phyloP scores from a whole-genome alignment of 164 flowering plant genomes.

The Aristolochia californica region DNA sequence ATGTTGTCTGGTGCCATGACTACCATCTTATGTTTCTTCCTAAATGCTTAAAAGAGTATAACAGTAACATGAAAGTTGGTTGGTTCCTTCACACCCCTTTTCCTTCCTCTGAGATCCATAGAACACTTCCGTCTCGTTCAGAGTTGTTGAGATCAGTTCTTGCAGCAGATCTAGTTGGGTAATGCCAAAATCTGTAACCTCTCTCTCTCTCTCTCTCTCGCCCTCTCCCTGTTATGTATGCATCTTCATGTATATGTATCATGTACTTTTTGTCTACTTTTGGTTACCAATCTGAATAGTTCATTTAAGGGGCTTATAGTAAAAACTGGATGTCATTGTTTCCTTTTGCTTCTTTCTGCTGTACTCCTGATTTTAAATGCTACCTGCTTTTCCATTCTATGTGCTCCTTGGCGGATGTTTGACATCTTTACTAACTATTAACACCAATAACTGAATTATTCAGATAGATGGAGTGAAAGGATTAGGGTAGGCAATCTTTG shows the following conservation, averaged over 20 bases:
- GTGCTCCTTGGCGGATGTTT: too few species aligned
- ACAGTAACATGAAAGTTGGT: slow-evolving; percentile 85
- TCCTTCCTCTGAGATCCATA: slow-evolving; percentile 89
- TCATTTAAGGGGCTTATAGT: too few species aligned
- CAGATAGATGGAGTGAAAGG: too few species aligned
- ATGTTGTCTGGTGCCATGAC: slow-evolving; percentile 94
- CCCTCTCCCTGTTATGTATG: background rate
- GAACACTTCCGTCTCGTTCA: slow-evolving; percentile 88
- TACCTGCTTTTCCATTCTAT: background rate
- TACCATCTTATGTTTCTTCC: slow-evolving; percentile 96
- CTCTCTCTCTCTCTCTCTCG: too few species aligned
- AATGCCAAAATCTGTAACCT: slow-evolving; percentile 11
- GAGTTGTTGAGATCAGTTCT: slow-evolving; percentile 81
- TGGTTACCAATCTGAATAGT: too few species aligned
- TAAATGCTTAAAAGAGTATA: slow-evolving; percentile 65
- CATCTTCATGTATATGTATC: background rate
- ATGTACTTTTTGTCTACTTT: background rate
- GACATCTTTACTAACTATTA: too few species aligned
- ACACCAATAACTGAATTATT: too few species aligned
- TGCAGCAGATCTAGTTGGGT: slow-evolving; percentile 95
- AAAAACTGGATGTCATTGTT: background rate
- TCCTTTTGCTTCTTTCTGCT: background rate
- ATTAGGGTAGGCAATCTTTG: too few species aligned
- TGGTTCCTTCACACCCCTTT: slow-evolving; percentile 98
- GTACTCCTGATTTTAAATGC: background rate